Percentiles rank a stretch among this genome's conserved stretches.
Evolutionary conservation across 257 asterid genomes (phyloP).

Genomic region (Echites panduratus): DNA sequence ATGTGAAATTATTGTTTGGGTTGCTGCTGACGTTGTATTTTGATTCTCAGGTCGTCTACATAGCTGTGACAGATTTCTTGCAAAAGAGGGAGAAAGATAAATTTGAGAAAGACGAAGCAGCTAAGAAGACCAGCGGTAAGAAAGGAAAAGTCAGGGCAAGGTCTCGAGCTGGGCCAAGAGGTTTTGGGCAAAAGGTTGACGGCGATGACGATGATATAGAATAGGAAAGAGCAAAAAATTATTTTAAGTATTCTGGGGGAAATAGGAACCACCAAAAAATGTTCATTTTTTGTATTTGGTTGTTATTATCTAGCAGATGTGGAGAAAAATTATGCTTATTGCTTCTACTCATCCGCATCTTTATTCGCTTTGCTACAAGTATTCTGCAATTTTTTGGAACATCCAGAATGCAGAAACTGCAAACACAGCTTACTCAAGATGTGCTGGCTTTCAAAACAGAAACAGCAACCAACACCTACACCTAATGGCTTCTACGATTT

Average conservation of each 20-base stretch:
- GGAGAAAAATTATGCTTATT: background rate
- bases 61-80: slow-evolving; percentile 80
- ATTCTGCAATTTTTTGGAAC: background rate
- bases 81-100: slow-evolving; percentile 74
- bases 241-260: too few species aligned
- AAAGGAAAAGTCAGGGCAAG: slow-evolving; percentile 42
- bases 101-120: slow-evolving; percentile 71
- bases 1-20: slow-evolving; percentile 16
- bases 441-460: too few species aligned
- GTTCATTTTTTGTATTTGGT: background rate
- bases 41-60: slow-evolving; percentile 62
- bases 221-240: background rate
- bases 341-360: background rate
- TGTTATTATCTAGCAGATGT: background rate
- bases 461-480: too few species aligned
- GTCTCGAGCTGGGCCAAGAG: slow-evolving; percentile 63
- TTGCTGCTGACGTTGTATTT: slow-evolving; percentile 13
- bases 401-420: too few species aligned
- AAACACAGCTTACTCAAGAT: too few species aligned
- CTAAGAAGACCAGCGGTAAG: slow-evolving; percentile 49
- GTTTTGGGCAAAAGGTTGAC: slow-evolving; percentile 74
- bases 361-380: background rate
- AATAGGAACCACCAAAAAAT: background rate
- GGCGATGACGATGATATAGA: slow-evolving; percentile 15
- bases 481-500: too few species aligned